Evolutionary conservation across 805 yeast species (phyloP).

Genomic region (Saccharomyces mikatae): DNA sequence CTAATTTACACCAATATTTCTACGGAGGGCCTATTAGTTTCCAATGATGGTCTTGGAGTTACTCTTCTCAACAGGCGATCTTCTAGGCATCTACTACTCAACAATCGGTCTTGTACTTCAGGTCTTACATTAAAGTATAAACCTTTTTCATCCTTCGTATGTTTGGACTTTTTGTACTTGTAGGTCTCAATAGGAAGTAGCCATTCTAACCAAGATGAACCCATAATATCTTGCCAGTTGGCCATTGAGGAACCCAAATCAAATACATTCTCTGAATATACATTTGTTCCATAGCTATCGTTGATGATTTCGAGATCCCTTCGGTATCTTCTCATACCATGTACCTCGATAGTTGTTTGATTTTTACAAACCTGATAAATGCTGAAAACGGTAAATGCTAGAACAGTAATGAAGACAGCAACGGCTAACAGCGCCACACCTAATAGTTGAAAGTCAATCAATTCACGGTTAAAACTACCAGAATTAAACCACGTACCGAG

Average conservation of each 20-base stretch:
- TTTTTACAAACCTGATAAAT: slow-evolving; percentile 54
- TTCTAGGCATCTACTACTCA: slow-evolving; percentile 28
- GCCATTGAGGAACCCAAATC: slow-evolving; percentile 51
- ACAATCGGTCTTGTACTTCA: slow-evolving; percentile 36
- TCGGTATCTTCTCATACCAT: slow-evolving; percentile 44
- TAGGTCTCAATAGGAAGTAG: slow-evolving; percentile 45
- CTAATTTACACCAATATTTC: not conserved
- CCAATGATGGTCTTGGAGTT: slow-evolving; percentile 26
- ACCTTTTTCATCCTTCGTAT: slow-evolving; percentile 36
- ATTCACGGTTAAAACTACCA: slow-evolving; percentile 34
- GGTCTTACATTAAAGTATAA: slow-evolving; percentile 36
- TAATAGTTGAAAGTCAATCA: slow-evolving; percentile 51
- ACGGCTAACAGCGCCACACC: slow-evolving; percentile 48
- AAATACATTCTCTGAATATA: slow-evolving; percentile 56
- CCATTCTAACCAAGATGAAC: slow-evolving; percentile 59
- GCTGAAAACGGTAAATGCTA: slow-evolving; percentile 49
- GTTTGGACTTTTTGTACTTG: slow-evolving; percentile 21
- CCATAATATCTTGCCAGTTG: slow-evolving; percentile 74
- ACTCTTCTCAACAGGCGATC: slow-evolving; percentile 25
- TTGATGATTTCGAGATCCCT: slow-evolving; percentile 33
- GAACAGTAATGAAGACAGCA: slow-evolving; percentile 48
- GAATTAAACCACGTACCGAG: slow-evolving; percentile 42
- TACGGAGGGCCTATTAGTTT: slow-evolving; percentile 3
- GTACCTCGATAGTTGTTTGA: slow-evolving; percentile 74
- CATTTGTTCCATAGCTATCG: slow-evolving; percentile 37